phyloP scores from a whole-genome alignment of 2,329 filamentous ascomycete genomes.

The Alternaria burnsii region DNA sequence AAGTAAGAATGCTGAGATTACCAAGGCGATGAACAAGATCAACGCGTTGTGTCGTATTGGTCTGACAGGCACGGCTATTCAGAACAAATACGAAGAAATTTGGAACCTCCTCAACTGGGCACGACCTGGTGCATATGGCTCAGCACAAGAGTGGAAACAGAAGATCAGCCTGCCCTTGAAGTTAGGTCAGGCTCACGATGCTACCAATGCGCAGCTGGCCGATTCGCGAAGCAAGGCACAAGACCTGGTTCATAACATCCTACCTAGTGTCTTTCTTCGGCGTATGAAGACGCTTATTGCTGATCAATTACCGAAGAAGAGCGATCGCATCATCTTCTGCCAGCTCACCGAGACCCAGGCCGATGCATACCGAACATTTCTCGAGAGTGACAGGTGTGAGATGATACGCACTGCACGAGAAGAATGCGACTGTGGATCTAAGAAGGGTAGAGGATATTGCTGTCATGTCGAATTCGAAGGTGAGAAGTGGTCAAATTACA shows the following conservation, averaged over 20 bases:
- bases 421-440: slow-evolving; percentile 73
- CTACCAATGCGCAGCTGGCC: slow-evolving; percentile 82
- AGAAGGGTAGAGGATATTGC: slow-evolving; percentile 81
- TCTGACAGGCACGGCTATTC: slow-evolving; percentile 92
- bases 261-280: slow-evolving; percentile 89
- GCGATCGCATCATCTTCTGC: slow-evolving; percentile 92
- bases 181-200: slow-evolving; percentile 90
- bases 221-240: slow-evolving; percentile 81
- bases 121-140: slow-evolving; percentile 77
- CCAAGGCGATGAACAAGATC: slow-evolving; percentile 85
- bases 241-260: slow-evolving; percentile 83
- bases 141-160: slow-evolving; percentile 77
- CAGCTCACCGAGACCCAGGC: slow-evolving; percentile 83
- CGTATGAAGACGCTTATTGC: slow-evolving; percentile 94
- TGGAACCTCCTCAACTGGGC: slow-evolving; percentile 98
- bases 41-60: slow-evolving; percentile 94
- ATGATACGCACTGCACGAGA: slow-evolving; percentile 74
- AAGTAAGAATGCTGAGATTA: slow-evolving; percentile 77
- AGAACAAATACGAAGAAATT: slow-evolving; percentile 96
- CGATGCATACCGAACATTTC: slow-evolving; percentile 81
- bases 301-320: slow-evolving; percentile 92
- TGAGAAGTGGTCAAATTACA: slow-evolving; percentile 74
- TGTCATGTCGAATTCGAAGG: slow-evolving; percentile 69
- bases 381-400: slow-evolving; percentile 75
- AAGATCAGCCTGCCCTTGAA: slow-evolving; percentile 82